These are phyloP conservation scores for Entophlyctis luteolus DNA, from an alignment of 192 early-diverging fungal genomes.

Conservation along the genomic window DNA sequence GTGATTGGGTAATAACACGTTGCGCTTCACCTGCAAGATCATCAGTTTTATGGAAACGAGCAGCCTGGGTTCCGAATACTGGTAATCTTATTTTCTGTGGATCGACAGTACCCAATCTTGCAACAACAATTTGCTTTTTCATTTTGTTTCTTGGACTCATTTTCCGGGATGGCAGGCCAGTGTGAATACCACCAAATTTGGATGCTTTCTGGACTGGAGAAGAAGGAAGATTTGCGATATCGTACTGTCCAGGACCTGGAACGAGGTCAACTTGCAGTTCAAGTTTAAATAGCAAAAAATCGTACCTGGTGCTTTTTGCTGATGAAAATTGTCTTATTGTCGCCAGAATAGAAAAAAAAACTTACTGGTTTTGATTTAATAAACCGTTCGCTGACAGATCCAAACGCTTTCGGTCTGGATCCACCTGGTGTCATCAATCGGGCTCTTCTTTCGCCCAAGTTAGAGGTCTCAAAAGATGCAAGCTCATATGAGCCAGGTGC, in stretches of 20 bases:
- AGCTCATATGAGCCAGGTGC: conserved; percentile 48
- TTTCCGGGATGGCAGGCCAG: conserved; percentile 20
- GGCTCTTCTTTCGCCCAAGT: conserved; percentile 3
- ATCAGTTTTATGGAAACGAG: conserved; percentile 38
- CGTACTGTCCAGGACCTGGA: conserved; percentile 22
- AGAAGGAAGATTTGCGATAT: conserved; percentile 17
- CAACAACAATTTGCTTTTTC: conserved; percentile 2
- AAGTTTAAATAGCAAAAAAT: not conserved
- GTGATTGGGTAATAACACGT: not conserved
- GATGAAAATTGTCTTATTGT: not conserved
- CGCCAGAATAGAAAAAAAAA: not conserved
- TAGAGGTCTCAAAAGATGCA: conserved; percentile 19
- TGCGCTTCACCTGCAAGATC: conserved; percentile 1
- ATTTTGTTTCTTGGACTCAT: not conserved
- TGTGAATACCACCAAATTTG: conserved; percentile 4
- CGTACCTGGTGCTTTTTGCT: conserved; percentile 37
- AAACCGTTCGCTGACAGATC: conserved; percentile 40
- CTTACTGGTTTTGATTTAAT: conserved; percentile 11
- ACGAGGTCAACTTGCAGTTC: too few species aligned
- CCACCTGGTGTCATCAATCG: conserved; percentile 23
- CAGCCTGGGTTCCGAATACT: conserved; percentile 55
- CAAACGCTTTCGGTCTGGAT: conserved; percentile 34
- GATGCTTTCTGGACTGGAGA: conserved; percentile 12
- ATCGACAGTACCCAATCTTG: conserved; percentile 22
- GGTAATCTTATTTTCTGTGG: conserved; percentile 41